These are phyloP conservation scores for Collybia mongolica DNA, from an alignment of 768 basidiomycete species.

Conservation along the genomic window DNA sequence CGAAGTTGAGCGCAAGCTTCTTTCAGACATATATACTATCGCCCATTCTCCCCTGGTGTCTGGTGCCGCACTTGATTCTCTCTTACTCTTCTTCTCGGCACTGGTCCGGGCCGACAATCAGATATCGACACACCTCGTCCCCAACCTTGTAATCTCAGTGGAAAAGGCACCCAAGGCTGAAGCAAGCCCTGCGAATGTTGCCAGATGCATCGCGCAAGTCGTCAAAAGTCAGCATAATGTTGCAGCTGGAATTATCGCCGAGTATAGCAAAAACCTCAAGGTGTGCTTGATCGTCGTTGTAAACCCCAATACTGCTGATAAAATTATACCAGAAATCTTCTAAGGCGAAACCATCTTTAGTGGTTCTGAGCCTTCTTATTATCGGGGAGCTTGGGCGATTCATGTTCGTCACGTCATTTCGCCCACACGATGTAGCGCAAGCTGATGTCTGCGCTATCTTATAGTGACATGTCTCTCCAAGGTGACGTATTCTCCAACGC, in stretches of 20 bases:
- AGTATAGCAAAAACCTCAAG: slow-evolving; percentile 81
- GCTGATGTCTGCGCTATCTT: background rate
- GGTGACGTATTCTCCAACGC: slow-evolving; percentile 74
- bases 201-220: slow-evolving; percentile 82
- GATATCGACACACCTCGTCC: slow-evolving; percentile 81
- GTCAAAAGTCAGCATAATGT: slow-evolving; percentile 68
- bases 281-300: slow-evolving; percentile 31
- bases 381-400: slow-evolving; percentile 93
- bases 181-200: slow-evolving; percentile 66
- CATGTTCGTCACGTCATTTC: slow-evolving; percentile 51
- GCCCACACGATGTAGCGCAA: too few relatives aligned
- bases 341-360: slow-evolving; percentile 62
- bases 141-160: slow-evolving; percentile 63
- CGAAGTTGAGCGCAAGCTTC: slow-evolving; percentile 69
- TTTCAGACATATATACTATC: slow-evolving; percentile 64
- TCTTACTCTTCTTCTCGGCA: slow-evolving; percentile 79
- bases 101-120: slow-evolving; percentile 82
- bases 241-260: slow-evolving; percentile 80
- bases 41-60: slow-evolving; percentile 80
- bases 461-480: slow-evolving; percentile 87
- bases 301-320: background rate
- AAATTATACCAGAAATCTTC: slow-evolving; percentile 38
- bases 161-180: slow-evolving; percentile 65
- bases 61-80: slow-evolving; percentile 74
- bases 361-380: slow-evolving; percentile 83